Evolutionary conservation across 805 yeast species (phyloP).

Genomic region (Ogataea nonfermentans): DNA sequence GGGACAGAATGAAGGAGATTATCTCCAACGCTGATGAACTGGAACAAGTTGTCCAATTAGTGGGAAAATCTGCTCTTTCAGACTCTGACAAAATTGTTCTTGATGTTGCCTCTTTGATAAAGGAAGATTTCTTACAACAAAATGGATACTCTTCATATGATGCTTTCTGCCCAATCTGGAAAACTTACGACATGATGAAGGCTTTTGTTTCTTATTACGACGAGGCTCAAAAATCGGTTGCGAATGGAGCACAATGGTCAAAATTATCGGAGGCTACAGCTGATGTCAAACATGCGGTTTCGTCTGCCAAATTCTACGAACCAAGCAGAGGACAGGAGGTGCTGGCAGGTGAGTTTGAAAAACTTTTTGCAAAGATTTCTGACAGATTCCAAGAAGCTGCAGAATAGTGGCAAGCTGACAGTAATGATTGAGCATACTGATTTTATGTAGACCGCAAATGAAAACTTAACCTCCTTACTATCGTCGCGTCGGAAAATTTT

Average conservation of each 20-base stretch:
- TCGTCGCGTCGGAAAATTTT: too few relatives aligned
- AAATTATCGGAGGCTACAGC: constrained; percentile 85
- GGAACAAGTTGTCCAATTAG: constrained; percentile 98
- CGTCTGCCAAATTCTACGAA: constrained; percentile 93
- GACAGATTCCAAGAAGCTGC: constrained; percentile 95
- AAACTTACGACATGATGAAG: constrained; percentile 97
- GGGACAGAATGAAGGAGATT: constrained; percentile 92
- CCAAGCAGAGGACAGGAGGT: constrained; percentile 88
- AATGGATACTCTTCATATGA: constrained; percentile 98
- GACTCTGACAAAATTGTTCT: constrained; percentile 95
- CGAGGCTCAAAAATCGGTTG: constrained; percentile 95
- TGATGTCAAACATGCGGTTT: constrained; percentile 90
- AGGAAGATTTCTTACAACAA: constrained; percentile 98
- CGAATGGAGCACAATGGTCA: constrained; percentile 93
- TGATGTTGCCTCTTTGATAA: constrained; percentile 87
- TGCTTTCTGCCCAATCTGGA: constrained; percentile 99
- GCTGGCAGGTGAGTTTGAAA: constrained; percentile 73
- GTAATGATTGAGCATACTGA: too few relatives aligned
- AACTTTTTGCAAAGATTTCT: constrained; percentile 67
- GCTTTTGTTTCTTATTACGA: constrained; percentile 87
- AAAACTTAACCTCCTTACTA: too few relatives aligned
- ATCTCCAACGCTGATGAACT: constrained; percentile 96
- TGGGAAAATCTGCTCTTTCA: constrained; percentile 96
- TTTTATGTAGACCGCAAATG: too few relatives aligned
- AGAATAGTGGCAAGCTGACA: constrained; percentile 47